These are phyloP conservation scores for Penicillium crustosum DNA, from an alignment of 2,329 filamentous ascomycete species.

Conservation along the genomic window DNA sequence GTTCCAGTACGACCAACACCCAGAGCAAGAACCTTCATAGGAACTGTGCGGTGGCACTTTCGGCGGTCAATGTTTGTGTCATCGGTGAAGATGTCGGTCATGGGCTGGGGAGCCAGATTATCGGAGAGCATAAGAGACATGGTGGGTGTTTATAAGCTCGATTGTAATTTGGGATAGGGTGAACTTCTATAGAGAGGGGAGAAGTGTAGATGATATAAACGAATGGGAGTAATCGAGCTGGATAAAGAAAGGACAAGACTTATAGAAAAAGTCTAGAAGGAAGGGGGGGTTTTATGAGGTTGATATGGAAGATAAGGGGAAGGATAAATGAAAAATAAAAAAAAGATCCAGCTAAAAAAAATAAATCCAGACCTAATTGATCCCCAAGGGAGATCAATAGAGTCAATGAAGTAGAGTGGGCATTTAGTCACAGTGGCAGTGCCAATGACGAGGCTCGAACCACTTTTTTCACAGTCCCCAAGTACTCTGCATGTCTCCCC, in stretches of 20 bases:
- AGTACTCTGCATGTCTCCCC: constrained; percentile 8
- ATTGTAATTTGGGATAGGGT: constrained; percentile 3
- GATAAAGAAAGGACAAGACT: constrained; percentile 25
- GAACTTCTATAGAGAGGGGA: neutral
- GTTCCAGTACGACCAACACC: constrained; percentile 71
- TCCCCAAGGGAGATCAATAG: constrained; percentile 15
- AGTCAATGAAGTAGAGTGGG: constrained; percentile 23
- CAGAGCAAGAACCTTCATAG: constrained; percentile 70
- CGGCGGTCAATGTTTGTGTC: constrained; percentile 69
- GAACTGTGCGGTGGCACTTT: constrained; percentile 64
- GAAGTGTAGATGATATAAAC: neutral
- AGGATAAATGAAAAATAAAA: constrained; percentile 9
- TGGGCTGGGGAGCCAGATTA: constrained; percentile 42
- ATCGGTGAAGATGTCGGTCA: constrained; percentile 54
- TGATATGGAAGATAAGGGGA: constrained; percentile 23
- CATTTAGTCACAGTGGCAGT: constrained; percentile 20
- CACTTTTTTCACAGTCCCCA: constrained; percentile 9
- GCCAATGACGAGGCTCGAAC: constrained; percentile 17
- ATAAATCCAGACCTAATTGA: constrained; percentile 6
- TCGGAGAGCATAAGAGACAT: constrained; percentile 42
- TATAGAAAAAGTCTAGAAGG: constrained; percentile 27
- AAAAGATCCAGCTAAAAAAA: constrained; percentile 14
- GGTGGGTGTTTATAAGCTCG: constrained; percentile 7
- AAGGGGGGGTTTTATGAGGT: constrained; percentile 13
- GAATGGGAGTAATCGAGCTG: constrained; percentile 9